Evolutionary conservation across 768 basidiomycete species (phyloP).

Genomic region (Tylopilus vinaceipallidus): DNA sequence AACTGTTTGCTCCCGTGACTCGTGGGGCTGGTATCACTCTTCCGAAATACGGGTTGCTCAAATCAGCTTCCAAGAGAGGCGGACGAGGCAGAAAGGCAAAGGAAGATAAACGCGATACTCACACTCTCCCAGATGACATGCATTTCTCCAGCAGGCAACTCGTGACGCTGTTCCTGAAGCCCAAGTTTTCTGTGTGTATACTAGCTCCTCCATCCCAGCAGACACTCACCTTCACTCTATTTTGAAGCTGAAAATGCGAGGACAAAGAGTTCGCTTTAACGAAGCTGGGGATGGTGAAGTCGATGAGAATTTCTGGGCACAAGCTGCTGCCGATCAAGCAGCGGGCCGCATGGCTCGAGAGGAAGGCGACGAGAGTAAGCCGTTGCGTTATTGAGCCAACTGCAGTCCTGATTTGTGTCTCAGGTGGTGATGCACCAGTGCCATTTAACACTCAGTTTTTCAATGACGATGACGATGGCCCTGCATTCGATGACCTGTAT

Average conservation of each 20-base stretch:
- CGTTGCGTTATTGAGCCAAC: not conserved
- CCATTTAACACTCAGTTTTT: conserved; percentile 98
- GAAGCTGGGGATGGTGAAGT: conserved; percentile 80
- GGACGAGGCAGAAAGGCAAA: conserved; percentile 46
- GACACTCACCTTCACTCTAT: not conserved
- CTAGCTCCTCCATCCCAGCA: not conserved
- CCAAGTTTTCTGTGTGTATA: conserved; percentile 80
- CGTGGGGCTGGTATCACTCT: conserved; percentile 69
- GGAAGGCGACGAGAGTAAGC: conserved; percentile 64
- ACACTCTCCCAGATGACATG: conserved; percentile 93
- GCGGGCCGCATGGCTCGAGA: conserved; percentile 52
- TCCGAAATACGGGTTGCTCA: conserved; percentile 45
- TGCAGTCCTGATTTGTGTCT: conserved; percentile 11
- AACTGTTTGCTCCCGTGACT: conserved; percentile 77
- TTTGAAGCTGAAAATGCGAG: conserved; percentile 83
- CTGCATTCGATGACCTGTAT: conserved; percentile 60
- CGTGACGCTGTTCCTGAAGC: conserved; percentile 92
- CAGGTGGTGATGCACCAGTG: conserved; percentile 48
- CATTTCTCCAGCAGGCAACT: conserved; percentile 92
- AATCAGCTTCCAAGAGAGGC: conserved; percentile 29
- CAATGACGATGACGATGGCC: conserved; percentile 87
- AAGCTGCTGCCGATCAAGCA: conserved; percentile 83
- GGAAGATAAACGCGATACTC: conserved; percentile 67
- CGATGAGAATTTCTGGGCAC: conserved; percentile 97
- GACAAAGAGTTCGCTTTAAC: conserved; percentile 54